Conservation (phyloP, 306 rosid species). For the Vigna hirtella region DNA sequence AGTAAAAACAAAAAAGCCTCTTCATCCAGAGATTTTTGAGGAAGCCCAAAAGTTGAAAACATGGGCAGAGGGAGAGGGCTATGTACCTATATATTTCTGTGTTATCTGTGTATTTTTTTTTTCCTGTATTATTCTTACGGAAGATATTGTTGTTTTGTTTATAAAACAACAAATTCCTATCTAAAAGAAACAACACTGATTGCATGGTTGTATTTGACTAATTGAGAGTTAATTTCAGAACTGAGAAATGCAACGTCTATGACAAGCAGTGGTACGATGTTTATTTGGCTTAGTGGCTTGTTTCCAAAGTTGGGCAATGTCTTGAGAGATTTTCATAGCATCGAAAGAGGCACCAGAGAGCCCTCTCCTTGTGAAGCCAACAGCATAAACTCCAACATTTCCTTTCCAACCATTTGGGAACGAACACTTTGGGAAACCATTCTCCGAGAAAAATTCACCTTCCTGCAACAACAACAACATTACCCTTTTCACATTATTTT, state of each 20-base stretch:
- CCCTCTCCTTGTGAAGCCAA: conserved; percentile 95
- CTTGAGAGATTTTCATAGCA: conserved; percentile 79
- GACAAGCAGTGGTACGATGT: conserved; percentile 66
- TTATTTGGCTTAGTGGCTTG: conserved; percentile 67
- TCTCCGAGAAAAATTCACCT: conserved; percentile 79
- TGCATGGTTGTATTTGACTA: conserved; percentile 9
- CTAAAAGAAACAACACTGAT: conserved; percentile 34
- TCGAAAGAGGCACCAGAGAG: conserved; percentile 85
- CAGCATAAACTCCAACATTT: conserved; percentile 83
- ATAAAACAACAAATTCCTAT: conserved; percentile 45
- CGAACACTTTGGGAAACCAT: conserved; percentile 56
- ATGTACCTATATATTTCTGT: conserved; percentile 55
- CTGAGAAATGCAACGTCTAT: conserved; percentile 87
- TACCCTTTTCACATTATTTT: conserved; percentile 48
- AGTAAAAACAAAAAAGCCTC: conserved; percentile 58
- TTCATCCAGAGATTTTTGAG: conserved; percentile 65
- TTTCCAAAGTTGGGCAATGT: conserved; percentile 80
- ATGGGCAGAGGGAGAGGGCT: conserved; percentile 88
- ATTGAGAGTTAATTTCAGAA: conserved; percentile 48
- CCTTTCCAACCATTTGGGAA: conserved; percentile 95
- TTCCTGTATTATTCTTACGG: conserved; percentile 38
- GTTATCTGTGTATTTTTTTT: conserved; percentile 12
- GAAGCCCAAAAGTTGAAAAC: conserved; percentile 57
- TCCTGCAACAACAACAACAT: conserved; percentile 57
- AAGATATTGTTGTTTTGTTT: conserved; percentile 30